phyloP scores from a whole-genome alignment of 2,329 filamentous ascomycete genomes.

The Hypoxylon sp. region DNA sequence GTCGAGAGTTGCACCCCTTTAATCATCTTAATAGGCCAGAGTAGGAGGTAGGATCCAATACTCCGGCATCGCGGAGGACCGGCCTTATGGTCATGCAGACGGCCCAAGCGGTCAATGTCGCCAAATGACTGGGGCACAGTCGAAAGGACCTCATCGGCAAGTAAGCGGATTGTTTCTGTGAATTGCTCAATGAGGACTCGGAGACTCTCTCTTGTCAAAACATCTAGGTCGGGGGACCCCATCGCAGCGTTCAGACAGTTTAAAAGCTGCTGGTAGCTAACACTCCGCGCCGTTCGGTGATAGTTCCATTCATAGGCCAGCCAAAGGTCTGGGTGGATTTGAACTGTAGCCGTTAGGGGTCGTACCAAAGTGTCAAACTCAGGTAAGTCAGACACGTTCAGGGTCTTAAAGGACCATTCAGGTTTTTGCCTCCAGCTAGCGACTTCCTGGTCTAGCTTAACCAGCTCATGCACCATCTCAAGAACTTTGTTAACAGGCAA shows the following conservation, averaged over 20 bases:
- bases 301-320: conserved; percentile 61
- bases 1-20: conserved; percentile 49
- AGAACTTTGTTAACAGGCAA: conserved; percentile 40
- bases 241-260: conserved; percentile 48
- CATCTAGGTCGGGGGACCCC: conserved; percentile 26
- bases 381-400: conserved; percentile 44
- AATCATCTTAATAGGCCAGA: conserved; percentile 58
- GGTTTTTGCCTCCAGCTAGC: conserved; percentile 53
- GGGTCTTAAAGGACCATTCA: conserved; percentile 54
- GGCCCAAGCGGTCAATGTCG: conserved; percentile 53
- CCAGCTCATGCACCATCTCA: conserved; percentile 53
- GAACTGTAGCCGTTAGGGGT: conserved; percentile 45
- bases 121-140: conserved; percentile 58
- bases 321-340: conserved; percentile 59
- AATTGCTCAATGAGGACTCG: conserved; percentile 41
- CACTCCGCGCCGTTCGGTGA: conserved; percentile 56
- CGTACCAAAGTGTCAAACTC: conserved; percentile 20
- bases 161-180: conserved; percentile 47
- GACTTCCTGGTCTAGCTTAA: conserved; percentile 52
- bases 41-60: conserved; percentile 57
- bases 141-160: conserved; percentile 55
- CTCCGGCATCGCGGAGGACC: conserved; percentile 51
- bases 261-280: conserved; percentile 56
- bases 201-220: conserved; percentile 31
- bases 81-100: conserved; percentile 31